A percentile compares a stretch with the other conserved stretches of the same genome.
Conservation (phyloP, 495 filamentous ascomycete genomes). For the Choiromyces venosus region DNA sequence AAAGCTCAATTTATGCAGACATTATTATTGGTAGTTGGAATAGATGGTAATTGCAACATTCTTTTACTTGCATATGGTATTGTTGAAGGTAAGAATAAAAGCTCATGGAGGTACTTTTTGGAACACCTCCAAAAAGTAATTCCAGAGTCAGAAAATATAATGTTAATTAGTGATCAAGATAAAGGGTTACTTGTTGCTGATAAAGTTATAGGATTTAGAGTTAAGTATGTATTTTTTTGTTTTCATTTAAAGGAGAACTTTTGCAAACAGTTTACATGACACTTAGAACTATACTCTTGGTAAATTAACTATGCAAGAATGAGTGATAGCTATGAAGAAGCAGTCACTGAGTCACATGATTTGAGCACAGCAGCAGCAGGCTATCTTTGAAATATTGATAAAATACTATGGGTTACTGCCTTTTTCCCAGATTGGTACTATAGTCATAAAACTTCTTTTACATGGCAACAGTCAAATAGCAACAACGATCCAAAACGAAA, state of each 20-base stretch:
- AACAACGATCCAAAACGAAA: too few species aligned
- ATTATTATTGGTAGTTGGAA: constrained; percentile 12
- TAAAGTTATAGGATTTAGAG: not conserved
- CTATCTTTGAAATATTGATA: constrained; percentile 8
- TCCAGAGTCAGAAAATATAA: constrained; percentile 3
- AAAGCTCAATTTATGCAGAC: constrained; percentile 20
- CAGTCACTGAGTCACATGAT: not conserved
- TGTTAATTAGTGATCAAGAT: constrained; percentile 7
- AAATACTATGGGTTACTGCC: not conserved
- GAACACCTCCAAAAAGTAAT: not conserved
- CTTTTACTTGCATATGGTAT: constrained; percentile 7
- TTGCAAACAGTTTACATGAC: not conserved
- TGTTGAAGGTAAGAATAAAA: not conserved
- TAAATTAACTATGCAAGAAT: constrained; percentile 1
- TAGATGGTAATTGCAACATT: constrained; percentile 16
- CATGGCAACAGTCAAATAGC: too few species aligned
- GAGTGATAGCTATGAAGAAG: not conserved
- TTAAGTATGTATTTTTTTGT: not conserved
- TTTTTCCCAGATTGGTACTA: constrained; percentile 7
- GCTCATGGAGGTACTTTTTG: constrained; percentile 21
- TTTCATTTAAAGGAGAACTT: constrained; percentile 12
- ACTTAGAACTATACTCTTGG: constrained; percentile 9
- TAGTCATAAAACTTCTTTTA: constrained; percentile 13
- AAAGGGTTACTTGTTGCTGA: constrained; percentile 11
- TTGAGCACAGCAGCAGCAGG: not conserved